These are phyloP conservation scores for Erigeron canadensis DNA, from an alignment of 129 eudicot genomes.

Conservation along the genomic window DNA sequence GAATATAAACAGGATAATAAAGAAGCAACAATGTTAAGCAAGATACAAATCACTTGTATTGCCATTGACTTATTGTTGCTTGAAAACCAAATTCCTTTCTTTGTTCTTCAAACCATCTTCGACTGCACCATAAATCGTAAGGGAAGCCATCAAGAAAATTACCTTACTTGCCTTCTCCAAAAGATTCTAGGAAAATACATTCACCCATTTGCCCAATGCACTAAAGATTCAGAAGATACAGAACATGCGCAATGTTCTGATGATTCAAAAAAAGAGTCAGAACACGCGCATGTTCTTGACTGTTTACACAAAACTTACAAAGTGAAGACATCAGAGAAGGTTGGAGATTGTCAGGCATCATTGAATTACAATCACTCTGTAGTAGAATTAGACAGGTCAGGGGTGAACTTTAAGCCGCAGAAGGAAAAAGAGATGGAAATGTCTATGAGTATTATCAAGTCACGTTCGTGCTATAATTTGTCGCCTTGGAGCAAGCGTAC, in stretches of 20 bases:
- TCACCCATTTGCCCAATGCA: conserved; percentile 1
- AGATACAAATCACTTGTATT: not conserved
- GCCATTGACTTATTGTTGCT: not conserved
- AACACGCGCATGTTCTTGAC: conserved; percentile 3
- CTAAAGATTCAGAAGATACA: too few species aligned
- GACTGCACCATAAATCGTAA: too few species aligned
- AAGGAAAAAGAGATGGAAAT: too few species aligned
- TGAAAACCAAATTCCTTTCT: not conserved
- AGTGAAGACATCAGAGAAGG: too few species aligned
- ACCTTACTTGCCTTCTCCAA: not conserved
- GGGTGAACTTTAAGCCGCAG: too few species aligned
- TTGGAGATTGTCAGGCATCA: not conserved
- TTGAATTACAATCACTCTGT: too few species aligned
- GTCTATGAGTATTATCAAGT: too few species aligned
- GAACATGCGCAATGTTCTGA: not conserved
- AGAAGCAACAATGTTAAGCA: not conserved
- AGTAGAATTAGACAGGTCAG: too few species aligned
- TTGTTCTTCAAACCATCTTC: not conserved
- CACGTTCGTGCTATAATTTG: not conserved
- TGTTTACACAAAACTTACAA: not conserved
- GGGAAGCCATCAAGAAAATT: too few species aligned
- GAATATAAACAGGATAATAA: too few species aligned
- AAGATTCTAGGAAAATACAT: not conserved
- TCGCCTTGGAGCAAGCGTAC: not conserved
- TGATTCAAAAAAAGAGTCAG: not conserved